Base-by-base conservation (phyloP, 768 basidiomycete species). In the Hypholoma fasciculare region DNA sequence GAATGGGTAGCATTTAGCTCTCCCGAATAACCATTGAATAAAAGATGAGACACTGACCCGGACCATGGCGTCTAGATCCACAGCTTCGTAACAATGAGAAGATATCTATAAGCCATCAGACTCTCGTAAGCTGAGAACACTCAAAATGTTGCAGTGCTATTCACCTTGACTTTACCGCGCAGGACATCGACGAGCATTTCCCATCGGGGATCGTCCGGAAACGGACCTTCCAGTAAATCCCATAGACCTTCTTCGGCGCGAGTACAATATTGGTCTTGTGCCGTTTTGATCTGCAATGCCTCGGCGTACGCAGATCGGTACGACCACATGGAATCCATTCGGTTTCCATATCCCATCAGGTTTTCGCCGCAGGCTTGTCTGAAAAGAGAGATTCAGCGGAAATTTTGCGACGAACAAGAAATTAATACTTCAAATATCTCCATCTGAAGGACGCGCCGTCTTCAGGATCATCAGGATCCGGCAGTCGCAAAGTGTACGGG, bases 111-210 rank as follows among this genome's bases (percentile, higher is more conserved):
- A 34, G 30, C 1, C 30, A 34, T 23, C 23, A 5, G 30, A 9
- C 30, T 34, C 30, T 9, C 9, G 30, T 34, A 34, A 34, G 6
- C 9, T 34, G 1, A 34, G 30, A 34, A 1, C 9, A 34, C 1
- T 34, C 30, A 9, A 34, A 9, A 6, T 34, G 6, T 34, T 39
- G 44, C 30, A 34, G 7, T 47, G 8, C 49, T 14, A 17, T 13
- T 5, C 59, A 86, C 89, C 83, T 92, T 95, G 68, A 95, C 93
- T 55, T 85, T 87, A 7, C 94, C 94, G 40, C 94, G 81, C 49
- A 95, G 78, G 36, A 94, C 91, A 60, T 94, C 92, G 4, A 92
- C 86, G 30, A 95, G 74, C 57, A 84, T 82, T 64, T 94, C 90
- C 86, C 86, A 91, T 64, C 90, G 77, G 40, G 82, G 69, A 59